Conservation (phyloP, 371 early-diverging fungal species). For the Mucor circinelloides region DNA sequence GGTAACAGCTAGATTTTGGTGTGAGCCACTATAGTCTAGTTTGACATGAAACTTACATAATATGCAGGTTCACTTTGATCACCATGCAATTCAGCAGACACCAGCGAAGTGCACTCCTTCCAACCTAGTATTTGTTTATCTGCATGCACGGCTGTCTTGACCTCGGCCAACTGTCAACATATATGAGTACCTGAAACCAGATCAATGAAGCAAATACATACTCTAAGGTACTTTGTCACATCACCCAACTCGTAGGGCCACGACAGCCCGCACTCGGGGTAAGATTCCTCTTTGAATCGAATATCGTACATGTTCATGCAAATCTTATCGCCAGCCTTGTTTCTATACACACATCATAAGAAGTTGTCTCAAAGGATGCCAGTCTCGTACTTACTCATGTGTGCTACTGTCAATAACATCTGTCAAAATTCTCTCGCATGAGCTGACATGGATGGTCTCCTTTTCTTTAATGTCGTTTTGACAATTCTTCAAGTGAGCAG, state of each 20-base stretch:
- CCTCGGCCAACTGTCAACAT: slow-evolving; percentile 48
- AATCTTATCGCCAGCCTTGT: slow-evolving; percentile 18
- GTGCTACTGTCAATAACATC: slow-evolving; percentile 33
- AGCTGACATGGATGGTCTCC: slow-evolving; percentile 23
- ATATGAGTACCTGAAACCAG: neutral
- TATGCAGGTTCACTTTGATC: slow-evolving; percentile 57
- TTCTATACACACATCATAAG: slow-evolving; percentile 4
- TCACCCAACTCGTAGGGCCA: slow-evolving; percentile 77
- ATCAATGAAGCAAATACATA: slow-evolving; percentile 20
- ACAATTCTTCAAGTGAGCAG: slow-evolving; percentile 28
- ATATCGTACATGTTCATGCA: slow-evolving; percentile 89
- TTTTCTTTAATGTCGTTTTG: slow-evolving; percentile 19
- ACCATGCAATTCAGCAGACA: slow-evolving; percentile 43
- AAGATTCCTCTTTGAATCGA: slow-evolving; percentile 61
- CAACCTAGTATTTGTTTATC: slow-evolving; percentile 49
- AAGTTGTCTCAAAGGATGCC: neutral
- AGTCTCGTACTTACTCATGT: slow-evolving; percentile 29
- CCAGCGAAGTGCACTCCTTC: slow-evolving; percentile 68
- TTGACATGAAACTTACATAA: slow-evolving; percentile 31
- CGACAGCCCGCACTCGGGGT: slow-evolving; percentile 67
- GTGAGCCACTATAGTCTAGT: neutral
- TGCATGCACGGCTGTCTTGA: slow-evolving; percentile 65
- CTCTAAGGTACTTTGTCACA: slow-evolving; percentile 65
- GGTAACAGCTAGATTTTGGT: slow-evolving; percentile 43
- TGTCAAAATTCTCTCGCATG: slow-evolving; percentile 37